A percentile compares a stretch with the other conserved stretches of the same genome.
phyloP scores from a whole-genome alignment of 116 monocot genomes.

The Cymodocea nodosa region DNA sequence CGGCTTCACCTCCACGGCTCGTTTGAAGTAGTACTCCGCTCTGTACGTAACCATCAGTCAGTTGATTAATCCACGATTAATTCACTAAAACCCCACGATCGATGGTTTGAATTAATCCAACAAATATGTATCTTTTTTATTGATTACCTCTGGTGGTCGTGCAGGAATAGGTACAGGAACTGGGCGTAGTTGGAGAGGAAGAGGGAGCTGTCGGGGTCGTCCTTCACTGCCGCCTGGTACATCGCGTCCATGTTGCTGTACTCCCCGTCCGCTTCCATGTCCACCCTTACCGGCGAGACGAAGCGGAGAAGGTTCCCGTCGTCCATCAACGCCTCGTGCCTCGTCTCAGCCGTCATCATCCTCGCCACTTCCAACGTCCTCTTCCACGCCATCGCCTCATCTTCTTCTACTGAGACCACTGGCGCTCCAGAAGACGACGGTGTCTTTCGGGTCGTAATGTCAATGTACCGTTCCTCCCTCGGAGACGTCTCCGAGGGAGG shows the following conservation, averaged over 20 bases:
- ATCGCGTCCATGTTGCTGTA: constrained; percentile 25
- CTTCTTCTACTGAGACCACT: constrained; percentile 4
- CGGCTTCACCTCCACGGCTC: constrained; percentile 35
- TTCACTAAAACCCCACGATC: too few species aligned
- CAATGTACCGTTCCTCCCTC: background rate
- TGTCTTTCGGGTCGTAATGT: background rate
- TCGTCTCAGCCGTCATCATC: constrained; percentile 30
- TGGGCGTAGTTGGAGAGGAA: constrained; percentile 82
- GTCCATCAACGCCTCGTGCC: constrained; percentile 44
- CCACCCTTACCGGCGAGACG: constrained; percentile 44
- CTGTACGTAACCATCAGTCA: constrained; percentile 5
- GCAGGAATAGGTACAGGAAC: constrained; percentile 62
- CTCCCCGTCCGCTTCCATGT: constrained; percentile 28
- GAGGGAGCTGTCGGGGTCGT: constrained; percentile 50
- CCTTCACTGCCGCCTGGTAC: constrained; percentile 32
- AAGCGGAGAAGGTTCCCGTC: constrained; percentile 23
- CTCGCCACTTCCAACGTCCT: constrained; percentile 32
- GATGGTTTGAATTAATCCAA: too few species aligned
- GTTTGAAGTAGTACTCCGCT: constrained; percentile 53
- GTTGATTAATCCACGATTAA: background rate
- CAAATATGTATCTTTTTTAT: too few species aligned
- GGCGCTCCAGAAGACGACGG: background rate
- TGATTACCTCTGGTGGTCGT: constrained; percentile 54
- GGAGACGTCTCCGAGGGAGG: background rate
- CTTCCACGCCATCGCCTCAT: constrained; percentile 30